These are phyloP conservation scores for Ceriops tagal DNA, from an alignment of 345 rosid genomes.

Conservation along the genomic window DNA sequence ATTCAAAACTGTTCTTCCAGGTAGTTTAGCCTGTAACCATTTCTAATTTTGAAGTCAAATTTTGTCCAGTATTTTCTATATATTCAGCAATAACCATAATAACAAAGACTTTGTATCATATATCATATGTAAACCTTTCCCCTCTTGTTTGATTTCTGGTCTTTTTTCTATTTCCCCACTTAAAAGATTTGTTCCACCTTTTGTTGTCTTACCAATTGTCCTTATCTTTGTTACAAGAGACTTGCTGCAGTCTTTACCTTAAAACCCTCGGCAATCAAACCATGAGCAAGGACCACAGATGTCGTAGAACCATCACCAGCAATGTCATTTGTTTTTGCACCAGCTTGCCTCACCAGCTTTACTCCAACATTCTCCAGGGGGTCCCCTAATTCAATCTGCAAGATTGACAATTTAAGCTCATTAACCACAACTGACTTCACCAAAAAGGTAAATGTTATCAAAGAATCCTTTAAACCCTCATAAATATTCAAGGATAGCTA, in stretches of 20 bases:
- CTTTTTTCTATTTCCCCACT: neutral
- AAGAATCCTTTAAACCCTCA: neutral
- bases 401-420: slow-evolving; percentile 10
- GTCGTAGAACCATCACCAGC: slow-evolving; percentile 98
- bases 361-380: slow-evolving; percentile 95
- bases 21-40: no score
- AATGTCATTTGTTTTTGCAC: slow-evolving; percentile 87
- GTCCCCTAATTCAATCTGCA: slow-evolving; percentile 85
- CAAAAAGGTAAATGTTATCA: neutral
- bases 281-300: slow-evolving; percentile 85
- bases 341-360: slow-evolving; percentile 95
- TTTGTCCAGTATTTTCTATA: neutral
- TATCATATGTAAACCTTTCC: no score
- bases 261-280: slow-evolving; percentile 76
- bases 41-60: neutral
- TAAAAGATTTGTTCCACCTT: no score
- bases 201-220: no score
- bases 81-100: neutral
- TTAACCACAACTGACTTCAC: neutral
- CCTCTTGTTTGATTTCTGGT: neutral
- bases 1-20: neutral
- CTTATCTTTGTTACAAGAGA: no score
- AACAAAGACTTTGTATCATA: no score
- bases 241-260: slow-evolving; percentile 44
- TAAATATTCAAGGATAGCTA: neutral